A percentile compares a stretch with the other conserved stretches of the same genome.
These are phyloP conservation scores for Gossypium schwendimanii DNA, from an alignment of 441 rosid species.

Conservation along the genomic window DNA sequence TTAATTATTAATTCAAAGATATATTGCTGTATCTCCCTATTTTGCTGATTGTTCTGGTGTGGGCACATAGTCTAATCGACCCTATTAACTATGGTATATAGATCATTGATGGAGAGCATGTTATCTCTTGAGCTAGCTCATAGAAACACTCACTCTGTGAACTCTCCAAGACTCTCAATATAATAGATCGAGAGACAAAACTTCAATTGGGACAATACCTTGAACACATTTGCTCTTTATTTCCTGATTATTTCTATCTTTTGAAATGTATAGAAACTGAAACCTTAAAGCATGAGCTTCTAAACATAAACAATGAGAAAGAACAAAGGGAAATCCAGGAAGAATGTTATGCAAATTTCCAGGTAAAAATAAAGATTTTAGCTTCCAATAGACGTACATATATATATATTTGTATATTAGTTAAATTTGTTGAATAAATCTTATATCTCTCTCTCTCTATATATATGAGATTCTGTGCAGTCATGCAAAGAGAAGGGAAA, in stretches of 20 bases:
- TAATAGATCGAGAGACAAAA: no score
- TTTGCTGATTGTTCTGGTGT: no score
- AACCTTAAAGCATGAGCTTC: constrained; percentile 13
- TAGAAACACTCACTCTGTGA: no score
- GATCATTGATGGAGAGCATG: no score
- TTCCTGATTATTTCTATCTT: neutral
- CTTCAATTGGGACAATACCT: no score
- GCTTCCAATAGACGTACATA: neutral
- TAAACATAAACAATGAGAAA: neutral
- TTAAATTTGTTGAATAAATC: neutral
- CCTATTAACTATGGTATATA: no score
- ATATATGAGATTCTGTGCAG: neutral
- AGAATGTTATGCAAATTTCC: neutral
- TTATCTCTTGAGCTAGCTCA: no score
- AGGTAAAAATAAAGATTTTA: neutral
- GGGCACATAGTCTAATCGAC: no score
- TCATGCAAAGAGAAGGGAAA: neutral
- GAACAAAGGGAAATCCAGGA: constrained; percentile 2
- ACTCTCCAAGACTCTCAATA: no score
- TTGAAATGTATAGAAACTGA: constrained; percentile 9
- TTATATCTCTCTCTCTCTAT: no score
- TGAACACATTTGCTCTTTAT: neutral
- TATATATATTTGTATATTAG: neutral
- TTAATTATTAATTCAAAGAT: neutral
- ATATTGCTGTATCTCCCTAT: no score